phyloP scores from a whole-genome alignment of 169 alveolate genomes.

The Plasmodium vivax region DNA sequence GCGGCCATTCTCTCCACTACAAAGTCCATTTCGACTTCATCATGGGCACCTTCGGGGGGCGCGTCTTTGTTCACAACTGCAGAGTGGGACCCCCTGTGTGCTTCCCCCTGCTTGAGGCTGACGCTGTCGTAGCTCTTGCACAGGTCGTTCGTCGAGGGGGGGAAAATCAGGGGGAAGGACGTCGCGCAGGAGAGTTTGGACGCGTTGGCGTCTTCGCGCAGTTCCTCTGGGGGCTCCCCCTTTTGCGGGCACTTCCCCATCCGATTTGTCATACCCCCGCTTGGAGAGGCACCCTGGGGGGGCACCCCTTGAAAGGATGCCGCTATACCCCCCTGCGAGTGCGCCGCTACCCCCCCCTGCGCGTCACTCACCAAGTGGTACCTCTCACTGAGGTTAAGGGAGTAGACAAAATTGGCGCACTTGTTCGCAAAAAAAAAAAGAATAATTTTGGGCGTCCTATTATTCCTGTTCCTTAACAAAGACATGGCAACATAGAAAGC shows the following conservation, averaged over 20 bases:
- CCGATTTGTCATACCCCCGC: neutral
- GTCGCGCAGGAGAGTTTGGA: neutral
- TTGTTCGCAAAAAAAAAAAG: constrained; percentile 7
- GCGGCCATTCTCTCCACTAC: neutral
- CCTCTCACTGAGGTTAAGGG: constrained; percentile 23
- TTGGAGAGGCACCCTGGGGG: neutral
- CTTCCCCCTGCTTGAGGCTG: neutral
- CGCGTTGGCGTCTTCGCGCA: neutral
- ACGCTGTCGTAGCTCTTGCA: neutral
- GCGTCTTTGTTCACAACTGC: neutral
- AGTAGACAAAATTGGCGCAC: constrained; percentile 33
- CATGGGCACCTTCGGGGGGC: neutral
- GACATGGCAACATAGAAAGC: constrained; percentile 67
- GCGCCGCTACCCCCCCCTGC: no score
- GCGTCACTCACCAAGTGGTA: neutral
- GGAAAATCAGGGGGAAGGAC: neutral
- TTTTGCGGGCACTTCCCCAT: neutral
- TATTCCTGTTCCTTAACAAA: constrained; percentile 67
- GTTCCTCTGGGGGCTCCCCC: neutral
- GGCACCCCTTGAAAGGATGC: neutral
- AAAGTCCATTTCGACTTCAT: neutral
- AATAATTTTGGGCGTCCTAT: constrained; percentile 54
- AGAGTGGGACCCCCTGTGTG: neutral
- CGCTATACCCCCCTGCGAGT: no score
- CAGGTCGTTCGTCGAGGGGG: neutral